Conservation (phyloP, 2,329 filamentous ascomycete species). For the Capronia epimyces region DNA sequence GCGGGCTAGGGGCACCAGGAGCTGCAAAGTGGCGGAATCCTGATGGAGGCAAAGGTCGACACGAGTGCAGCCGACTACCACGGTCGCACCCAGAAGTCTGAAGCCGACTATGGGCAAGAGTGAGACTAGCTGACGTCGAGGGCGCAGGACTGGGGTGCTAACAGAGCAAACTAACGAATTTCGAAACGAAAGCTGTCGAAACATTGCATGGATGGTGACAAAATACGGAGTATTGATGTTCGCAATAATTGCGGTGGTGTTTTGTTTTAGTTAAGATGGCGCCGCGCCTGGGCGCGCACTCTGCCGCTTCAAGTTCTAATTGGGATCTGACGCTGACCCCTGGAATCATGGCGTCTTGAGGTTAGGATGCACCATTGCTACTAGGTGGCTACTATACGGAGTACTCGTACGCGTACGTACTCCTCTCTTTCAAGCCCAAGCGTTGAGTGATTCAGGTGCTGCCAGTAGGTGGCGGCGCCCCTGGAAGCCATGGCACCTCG, state of each 20-base stretch:
- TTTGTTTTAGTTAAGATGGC: no score
- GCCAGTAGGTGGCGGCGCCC: background rate
- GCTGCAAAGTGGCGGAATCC: no score
- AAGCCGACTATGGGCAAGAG: no score
- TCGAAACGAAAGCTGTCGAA: constrained; percentile 18
- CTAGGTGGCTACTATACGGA: no score
- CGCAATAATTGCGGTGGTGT: background rate
- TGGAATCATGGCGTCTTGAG: no score
- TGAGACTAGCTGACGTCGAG: background rate
- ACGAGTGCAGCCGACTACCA: background rate
- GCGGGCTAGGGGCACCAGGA: background rate
- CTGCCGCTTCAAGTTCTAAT: no score
- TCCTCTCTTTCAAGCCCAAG: background rate
- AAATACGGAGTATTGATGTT: background rate
- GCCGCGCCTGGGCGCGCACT: no score
- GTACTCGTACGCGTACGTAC: no score
- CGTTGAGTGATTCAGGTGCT: background rate
- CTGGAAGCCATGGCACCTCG: background rate
- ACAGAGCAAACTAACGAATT: constrained; percentile 16
- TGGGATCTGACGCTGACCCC: no score
- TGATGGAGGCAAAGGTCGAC: background rate
- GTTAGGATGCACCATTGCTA: no score
- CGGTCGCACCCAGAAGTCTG: no score
- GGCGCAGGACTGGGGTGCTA: background rate
- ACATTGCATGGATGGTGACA: background rate